phyloP scores from a whole-genome alignment of 2,329 filamentous ascomycete genomes.

The Laburnicola sp. region DNA sequence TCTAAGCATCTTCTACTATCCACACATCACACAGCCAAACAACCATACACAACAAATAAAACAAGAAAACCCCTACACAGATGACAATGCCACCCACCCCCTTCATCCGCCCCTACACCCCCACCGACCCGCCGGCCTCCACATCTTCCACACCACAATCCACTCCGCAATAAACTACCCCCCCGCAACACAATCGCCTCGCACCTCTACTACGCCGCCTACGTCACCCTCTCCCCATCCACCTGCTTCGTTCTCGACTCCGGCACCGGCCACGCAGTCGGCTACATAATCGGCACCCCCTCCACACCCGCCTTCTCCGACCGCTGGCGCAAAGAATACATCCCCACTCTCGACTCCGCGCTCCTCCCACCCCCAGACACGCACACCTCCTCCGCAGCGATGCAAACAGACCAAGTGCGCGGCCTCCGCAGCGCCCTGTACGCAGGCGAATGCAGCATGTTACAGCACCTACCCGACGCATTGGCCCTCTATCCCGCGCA shows the following conservation, averaged over 20 bases:
- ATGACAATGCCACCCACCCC: not conserved
- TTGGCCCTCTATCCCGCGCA: slow-evolving; percentile 40
- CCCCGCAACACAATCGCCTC: slow-evolving; percentile 35
- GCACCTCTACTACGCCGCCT: slow-evolving; percentile 40
- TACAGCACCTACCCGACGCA: slow-evolving; percentile 21
- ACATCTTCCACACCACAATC: slow-evolving; percentile 28
- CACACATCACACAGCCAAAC: too few species aligned
- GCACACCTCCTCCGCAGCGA: slow-evolving; percentile 11
- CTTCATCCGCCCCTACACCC: slow-evolving; percentile 6
- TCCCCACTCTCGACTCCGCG: slow-evolving; percentile 25
- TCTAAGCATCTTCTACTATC: too few species aligned
- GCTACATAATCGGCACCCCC: slow-evolving; percentile 45
- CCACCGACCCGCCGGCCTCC: too few species aligned
- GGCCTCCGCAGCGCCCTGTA: slow-evolving; percentile 24
- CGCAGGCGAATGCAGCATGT: slow-evolving; percentile 28
- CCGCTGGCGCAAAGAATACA: slow-evolving; percentile 34
- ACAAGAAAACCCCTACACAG: too few species aligned
- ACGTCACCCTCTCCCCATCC: slow-evolving; percentile 31
- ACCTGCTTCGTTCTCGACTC: slow-evolving; percentile 45
- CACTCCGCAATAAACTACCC: slow-evolving; percentile 26
- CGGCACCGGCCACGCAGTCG: slow-evolving; percentile 36
- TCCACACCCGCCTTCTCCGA: slow-evolving; percentile 31
- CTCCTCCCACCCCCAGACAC: slow-evolving; percentile 20
- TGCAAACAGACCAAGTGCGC: slow-evolving; percentile 25
- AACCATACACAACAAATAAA: too few species aligned